These are phyloP conservation scores for Picea engelmannii DNA, from an alignment of 83 land plant species.

Conservation along the genomic window DNA sequence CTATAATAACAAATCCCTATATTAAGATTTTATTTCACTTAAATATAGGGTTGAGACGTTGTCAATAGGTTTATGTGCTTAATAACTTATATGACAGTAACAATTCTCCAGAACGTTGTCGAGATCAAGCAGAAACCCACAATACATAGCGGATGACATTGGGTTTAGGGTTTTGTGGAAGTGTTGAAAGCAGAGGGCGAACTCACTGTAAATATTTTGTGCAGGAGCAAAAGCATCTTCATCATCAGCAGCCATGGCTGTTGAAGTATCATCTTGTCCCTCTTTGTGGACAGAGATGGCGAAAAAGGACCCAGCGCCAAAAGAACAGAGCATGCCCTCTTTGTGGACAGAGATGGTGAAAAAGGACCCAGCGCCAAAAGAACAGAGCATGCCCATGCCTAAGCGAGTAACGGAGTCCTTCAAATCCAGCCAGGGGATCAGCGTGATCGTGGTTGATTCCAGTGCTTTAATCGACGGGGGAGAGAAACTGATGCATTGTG, in stretches of 20 bases:
- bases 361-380: background rate
- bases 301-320: background rate
- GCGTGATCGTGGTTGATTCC: constrained; percentile 82
- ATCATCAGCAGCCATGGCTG: background rate
- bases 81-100: too few species aligned
- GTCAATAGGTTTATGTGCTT: too few species aligned
- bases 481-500: constrained; percentile 29
- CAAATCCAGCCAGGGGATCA: constrained; percentile 34
- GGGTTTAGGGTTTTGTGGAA: background rate
- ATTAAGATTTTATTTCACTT: too few species aligned
- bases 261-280: background rate
- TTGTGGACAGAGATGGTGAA: background rate
- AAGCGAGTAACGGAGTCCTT: background rate
- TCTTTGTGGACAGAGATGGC: background rate
- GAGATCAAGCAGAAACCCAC: too few species aligned
- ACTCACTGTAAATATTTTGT: background rate
- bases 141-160: too few species aligned
- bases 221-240: background rate
- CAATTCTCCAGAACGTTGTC: too few species aligned
- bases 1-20: too few species aligned
- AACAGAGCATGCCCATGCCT: background rate
- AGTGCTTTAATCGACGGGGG: constrained; percentile 80
- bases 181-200: too few species aligned
- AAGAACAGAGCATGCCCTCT: background rate
- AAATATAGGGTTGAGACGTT: too few species aligned